Percentiles rank a stretch among this genome's conserved stretches.
These are phyloP conservation scores for Wickerhamomyces strasburgensis DNA, from an alignment of 805 yeast genomes.

Conservation along the genomic window DNA sequence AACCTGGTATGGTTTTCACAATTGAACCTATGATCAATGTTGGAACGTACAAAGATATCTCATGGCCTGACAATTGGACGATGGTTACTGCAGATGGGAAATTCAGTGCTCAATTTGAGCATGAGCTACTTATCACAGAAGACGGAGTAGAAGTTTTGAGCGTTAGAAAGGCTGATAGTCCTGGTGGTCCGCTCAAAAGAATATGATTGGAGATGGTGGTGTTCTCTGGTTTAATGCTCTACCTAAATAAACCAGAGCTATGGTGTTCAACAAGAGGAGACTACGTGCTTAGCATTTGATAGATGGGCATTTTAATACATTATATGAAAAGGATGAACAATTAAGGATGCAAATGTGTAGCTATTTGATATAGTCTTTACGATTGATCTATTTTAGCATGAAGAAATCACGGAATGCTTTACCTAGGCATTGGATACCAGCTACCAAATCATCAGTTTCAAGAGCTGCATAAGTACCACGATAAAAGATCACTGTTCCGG, in stretches of 20 bases:
- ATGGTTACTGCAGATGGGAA: conserved; percentile 86
- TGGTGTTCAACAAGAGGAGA: no score
- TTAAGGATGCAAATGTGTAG: no score
- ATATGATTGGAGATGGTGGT: no score
- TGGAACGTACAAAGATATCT: conserved; percentile 73
- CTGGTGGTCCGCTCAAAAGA: conserved; percentile 81
- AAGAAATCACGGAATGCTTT: neutral
- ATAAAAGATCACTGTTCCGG: neutral
- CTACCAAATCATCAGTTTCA: neutral
- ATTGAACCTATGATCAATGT: conserved; percentile 95
- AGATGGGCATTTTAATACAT: no score
- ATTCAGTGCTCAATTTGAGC: conserved; percentile 91
- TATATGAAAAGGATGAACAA: no score
- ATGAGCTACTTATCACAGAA: conserved; percentile 87
- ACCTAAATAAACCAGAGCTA: no score
- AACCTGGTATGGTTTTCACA: conserved; percentile 95
- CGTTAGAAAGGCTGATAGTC: conserved; percentile 72
- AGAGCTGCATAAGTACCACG: neutral
- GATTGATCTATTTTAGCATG: no score
- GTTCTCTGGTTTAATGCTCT: no score
- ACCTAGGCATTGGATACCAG: neutral
- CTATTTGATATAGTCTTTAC: no score
- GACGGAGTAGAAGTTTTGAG: conserved; percentile 88
- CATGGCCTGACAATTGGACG: conserved; percentile 99
- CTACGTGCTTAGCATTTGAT: no score